Conservation (phyloP, 495 filamentous ascomycete genomes). For the Xylaria flabelliformis region DNA sequence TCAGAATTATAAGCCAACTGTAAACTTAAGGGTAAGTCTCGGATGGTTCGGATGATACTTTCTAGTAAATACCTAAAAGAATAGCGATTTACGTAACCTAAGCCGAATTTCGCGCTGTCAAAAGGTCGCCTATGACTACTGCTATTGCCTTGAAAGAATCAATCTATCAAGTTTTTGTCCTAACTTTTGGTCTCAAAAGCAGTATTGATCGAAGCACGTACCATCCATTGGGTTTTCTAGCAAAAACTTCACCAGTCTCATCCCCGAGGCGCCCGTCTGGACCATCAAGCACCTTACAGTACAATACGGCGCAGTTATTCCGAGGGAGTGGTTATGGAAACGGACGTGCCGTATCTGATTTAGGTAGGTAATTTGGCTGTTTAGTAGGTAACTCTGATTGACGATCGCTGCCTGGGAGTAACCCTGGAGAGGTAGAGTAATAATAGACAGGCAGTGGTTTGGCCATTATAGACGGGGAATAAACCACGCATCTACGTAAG, state of each 20-base stretch:
- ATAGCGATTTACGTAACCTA: neutral
- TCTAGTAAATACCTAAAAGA: neutral
- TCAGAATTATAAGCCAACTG: neutral
- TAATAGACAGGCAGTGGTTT: neutral
- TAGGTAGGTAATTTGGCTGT: neutral
- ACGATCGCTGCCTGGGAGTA: neutral
- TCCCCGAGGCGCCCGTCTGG: neutral
- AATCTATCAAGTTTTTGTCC: neutral
- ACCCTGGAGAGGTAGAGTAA: neutral
- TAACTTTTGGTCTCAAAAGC: neutral
- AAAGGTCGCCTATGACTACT: too few species aligned
- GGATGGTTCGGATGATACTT: neutral
- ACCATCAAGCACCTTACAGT: neutral
- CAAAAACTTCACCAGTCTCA: neutral
- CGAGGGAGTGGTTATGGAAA: neutral
- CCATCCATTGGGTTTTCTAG: neutral
- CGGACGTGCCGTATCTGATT: conserved; percentile 2
- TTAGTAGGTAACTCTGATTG: neutral
- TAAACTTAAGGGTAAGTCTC: neutral
- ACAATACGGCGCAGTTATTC: neutral
- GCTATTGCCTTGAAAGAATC: neutral
- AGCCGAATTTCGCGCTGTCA: neutral
- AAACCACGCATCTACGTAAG: conserved; percentile 19
- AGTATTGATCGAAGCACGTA: neutral
- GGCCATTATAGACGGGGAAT: conserved; percentile 15